These are phyloP conservation scores for Balamuthia mandrillaris DNA, from an alignment of 208 protist species.

Conservation along the genomic window DNA sequence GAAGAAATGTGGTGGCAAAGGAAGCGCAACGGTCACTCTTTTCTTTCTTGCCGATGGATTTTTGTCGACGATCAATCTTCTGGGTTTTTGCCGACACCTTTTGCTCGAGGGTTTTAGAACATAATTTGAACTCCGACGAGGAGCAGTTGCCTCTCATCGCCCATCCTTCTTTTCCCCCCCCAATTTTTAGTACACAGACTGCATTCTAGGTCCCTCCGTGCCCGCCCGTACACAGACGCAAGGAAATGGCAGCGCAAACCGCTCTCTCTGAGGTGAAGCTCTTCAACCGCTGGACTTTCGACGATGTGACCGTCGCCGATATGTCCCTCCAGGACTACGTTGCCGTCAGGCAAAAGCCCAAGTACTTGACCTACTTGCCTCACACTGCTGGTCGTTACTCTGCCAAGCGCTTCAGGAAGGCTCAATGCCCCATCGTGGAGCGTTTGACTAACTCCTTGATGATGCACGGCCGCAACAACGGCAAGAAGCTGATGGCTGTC, in stretches of 20 bases:
- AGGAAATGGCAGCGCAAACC: background rate
- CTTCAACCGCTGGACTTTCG: constrained; percentile 56
- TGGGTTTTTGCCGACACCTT: no score
- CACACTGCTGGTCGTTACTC: constrained; percentile 97
- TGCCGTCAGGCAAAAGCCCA: constrained; percentile 79
- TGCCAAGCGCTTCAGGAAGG: constrained; percentile 98
- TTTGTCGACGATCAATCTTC: no score
- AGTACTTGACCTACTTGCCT: constrained; percentile 88
- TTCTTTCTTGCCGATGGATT: no score
- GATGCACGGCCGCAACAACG: constrained; percentile 99
- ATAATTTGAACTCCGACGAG: no score
- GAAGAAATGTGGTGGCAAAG: no score
- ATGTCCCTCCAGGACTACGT: constrained; percentile 94
- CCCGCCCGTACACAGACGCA: background rate
- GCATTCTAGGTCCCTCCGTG: background rate
- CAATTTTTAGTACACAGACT: no score
- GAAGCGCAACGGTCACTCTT: background rate
- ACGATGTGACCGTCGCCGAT: constrained; percentile 70
- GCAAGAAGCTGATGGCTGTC: constrained; percentile 99
- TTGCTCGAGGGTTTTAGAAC: no score
- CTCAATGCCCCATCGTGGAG: constrained; percentile 91
- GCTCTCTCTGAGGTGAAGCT: constrained; percentile 45
- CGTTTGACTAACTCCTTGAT: constrained; percentile 94
- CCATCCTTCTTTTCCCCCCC: constrained; percentile 19
- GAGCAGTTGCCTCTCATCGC: background rate